These are phyloP conservation scores for Malassezia sp. DNA, from an alignment of 1,284 basidiomycete genomes.

Conservation along the genomic window DNA sequence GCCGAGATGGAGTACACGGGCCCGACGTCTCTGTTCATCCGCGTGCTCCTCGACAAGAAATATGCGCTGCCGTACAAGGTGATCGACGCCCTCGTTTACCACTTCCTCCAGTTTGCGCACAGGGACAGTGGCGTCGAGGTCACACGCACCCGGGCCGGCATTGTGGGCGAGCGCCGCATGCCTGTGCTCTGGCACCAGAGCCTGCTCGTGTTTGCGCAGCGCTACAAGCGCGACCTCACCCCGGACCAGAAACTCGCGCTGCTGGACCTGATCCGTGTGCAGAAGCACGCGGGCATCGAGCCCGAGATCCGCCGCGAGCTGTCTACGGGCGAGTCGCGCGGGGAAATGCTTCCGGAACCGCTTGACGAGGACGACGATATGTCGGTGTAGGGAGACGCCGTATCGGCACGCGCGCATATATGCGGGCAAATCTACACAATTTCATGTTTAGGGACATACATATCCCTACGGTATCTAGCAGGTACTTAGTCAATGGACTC, in stretches of 20 bases:
- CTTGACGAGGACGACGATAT: slow-evolving; percentile 30
- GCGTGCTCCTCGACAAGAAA: slow-evolving; percentile 93
- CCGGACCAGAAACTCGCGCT: slow-evolving; percentile 95
- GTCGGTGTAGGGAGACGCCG: slow-evolving; percentile 9
- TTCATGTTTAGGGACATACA: neutral
- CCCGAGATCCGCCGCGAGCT: slow-evolving; percentile 79
- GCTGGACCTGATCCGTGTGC: slow-evolving; percentile 78
- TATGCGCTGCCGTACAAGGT: slow-evolving; percentile 97
- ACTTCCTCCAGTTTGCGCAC: slow-evolving; percentile 80
- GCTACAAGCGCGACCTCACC: slow-evolving; percentile 94
- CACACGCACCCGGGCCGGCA: slow-evolving; percentile 18
- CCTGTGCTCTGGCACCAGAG: slow-evolving; percentile 98
- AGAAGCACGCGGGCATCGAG: slow-evolving; percentile 77
- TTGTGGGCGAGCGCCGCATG: slow-evolving; percentile 33
- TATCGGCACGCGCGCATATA: no score
- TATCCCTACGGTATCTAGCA: slow-evolving; percentile 3
- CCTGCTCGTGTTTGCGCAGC: slow-evolving; percentile 81
- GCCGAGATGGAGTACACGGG: slow-evolving; percentile 93
- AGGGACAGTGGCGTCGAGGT: slow-evolving; percentile 38
- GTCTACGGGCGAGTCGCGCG: slow-evolving; percentile 51
- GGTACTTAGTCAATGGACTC: slow-evolving; percentile 44
- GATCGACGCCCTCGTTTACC: slow-evolving; percentile 90
- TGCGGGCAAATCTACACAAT: neutral
- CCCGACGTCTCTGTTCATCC: slow-evolving; percentile 91
- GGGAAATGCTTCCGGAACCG: slow-evolving; percentile 46